Percentiles rank a stretch among this genome's conserved stretches.
These are phyloP conservation scores for Niveomyces coronatus DNA, from an alignment of 2,329 filamentous ascomycete species.

Conservation along the genomic window DNA sequence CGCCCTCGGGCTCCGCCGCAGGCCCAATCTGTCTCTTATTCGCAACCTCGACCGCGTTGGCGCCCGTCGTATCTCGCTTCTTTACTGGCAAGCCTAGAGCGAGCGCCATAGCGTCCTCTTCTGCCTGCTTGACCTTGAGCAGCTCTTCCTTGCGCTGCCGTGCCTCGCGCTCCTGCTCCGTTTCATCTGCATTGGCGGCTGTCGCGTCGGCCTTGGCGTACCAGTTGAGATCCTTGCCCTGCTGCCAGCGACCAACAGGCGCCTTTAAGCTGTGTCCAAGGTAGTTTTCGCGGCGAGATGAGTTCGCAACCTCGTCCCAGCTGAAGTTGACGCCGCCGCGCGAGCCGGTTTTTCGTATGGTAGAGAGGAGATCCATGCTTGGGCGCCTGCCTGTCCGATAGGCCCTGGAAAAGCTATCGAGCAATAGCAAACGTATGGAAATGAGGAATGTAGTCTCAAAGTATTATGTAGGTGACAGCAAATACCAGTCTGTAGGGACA, in stretches of 20 bases:
- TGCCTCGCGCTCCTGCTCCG: constrained; percentile 46
- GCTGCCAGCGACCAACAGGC: constrained; percentile 85
- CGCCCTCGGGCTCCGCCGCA: constrained; percentile 14
- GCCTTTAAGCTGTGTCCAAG: constrained; percentile 89
- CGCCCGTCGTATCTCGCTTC: constrained; percentile 44
- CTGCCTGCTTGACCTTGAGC: constrained; percentile 74
- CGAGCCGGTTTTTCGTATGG: constrained; percentile 81
- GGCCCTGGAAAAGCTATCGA: too few species aligned
- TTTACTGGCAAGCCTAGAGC: constrained; percentile 73
- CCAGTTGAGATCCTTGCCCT: constrained; percentile 58
- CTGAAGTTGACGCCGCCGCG: constrained; percentile 92
- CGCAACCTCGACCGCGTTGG: constrained; percentile 59
- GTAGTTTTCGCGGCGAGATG: constrained; percentile 77
- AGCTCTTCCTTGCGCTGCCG: constrained; percentile 67
- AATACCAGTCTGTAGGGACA: too few species aligned
- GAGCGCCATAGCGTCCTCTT: constrained; percentile 79
- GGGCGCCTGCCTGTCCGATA: too few species aligned
- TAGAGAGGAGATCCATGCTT: constrained; percentile 83
- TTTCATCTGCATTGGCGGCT: constrained; percentile 40
- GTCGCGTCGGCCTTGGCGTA: constrained; percentile 48
- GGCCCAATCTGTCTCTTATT: constrained; percentile 25
- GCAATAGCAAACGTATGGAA: too few species aligned
- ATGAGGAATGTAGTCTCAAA: too few species aligned
- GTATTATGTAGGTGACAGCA: too few species aligned
- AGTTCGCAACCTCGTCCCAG: constrained; percentile 88